Percentiles rank a stretch among this genome's conserved stretches.
Evolutionary conservation across 768 basidiomycete species (phyloP).

Genomic region (Epithele typhae): DNA sequence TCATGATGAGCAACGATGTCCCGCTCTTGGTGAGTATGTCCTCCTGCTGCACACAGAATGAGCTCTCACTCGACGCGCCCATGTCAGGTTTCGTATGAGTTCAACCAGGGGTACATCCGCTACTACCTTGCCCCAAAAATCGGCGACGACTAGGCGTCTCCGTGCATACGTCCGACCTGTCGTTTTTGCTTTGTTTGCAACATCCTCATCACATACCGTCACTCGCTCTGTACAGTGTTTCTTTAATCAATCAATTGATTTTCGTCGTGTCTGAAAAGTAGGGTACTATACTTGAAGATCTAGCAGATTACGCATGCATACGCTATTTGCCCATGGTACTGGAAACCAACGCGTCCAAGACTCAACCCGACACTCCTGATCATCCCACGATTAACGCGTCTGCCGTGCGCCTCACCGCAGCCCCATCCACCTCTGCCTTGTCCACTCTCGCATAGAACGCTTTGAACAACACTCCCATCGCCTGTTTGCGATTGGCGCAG

Average conservation of each 20-base stretch:
- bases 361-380: no score
- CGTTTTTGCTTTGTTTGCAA: not conserved
- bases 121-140: slow-evolving; percentile 98
- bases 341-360: no score
- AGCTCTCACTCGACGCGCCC: not conserved
- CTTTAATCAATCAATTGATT: no score
- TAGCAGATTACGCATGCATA: no score
- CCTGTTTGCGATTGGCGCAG: slow-evolving; percentile 31
- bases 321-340: no score
- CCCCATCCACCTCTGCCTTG: slow-evolving; percentile 51
- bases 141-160: slow-evolving; percentile 58
- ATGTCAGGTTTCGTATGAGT: slow-evolving; percentile 87
- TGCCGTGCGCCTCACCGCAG: slow-evolving; percentile 51
- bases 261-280: no score
- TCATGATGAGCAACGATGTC: slow-evolving; percentile 91
- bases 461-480: slow-evolving; percentile 51
- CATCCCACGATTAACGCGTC: slow-evolving; percentile 30
- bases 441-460: slow-evolving; percentile 60
- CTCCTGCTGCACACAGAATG: no score
- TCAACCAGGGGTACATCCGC: slow-evolving; percentile 81
- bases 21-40: slow-evolving; percentile 66
- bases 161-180: not conserved
- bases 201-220: slow-evolving; percentile 1
- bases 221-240: slow-evolving; percentile 6
- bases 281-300: no score